Base-by-base conservation (phyloP, 129 eudicot species). In the Lonicera japonica region DNA sequence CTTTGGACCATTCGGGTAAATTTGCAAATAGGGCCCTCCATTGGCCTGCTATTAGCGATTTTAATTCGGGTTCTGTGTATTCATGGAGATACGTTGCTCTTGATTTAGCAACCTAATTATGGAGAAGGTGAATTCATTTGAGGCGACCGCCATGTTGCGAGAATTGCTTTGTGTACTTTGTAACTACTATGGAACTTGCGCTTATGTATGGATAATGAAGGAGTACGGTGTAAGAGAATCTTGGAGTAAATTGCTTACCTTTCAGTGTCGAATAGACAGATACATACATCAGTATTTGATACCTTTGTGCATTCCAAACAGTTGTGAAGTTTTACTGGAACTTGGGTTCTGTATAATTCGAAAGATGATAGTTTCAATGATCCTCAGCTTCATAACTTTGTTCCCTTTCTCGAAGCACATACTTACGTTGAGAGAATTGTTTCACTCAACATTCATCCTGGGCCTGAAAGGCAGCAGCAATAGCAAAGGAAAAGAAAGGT, bases 341-440 rank as follows among this genome's bases (percentile, higher is more conserved):
- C 50, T 65, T 11, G 80, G 60, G 23, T 72, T 9, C 21, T 83
- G 17, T 83, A 75, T 63, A 77, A 80, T 80, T 59, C 79, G 1
- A 67, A 66, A 60, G 65, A 61, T 41, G 13, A 55, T 29, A 39
- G 46, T 0, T 67, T 67, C 14, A 80, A 65, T 51, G 14, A 55
- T 61, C 70, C 59, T 5, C 81, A 72, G 58, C 58, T 70, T 21
- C 54, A 41, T 25, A 69, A 86, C 58, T 21, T 72, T 21, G 70
- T 20, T 54, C 25, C 57, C 23, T 82, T 80, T 61, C 53, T 71
- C 50, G 81, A 75, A 70, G 84, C 75, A 0, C n/a, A n/a, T n/a
- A n/a, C n/a, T n/a, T n/a, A n/a, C n/a, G n/a, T n/a, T n/a, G 87
- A 86, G 66, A 86, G 90, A 61, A 65, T 86, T 19, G 83, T 80